Base-by-base conservation (phyloP, 2,329 filamentous ascomycete species). In the Curvularia spicifera region DNA sequence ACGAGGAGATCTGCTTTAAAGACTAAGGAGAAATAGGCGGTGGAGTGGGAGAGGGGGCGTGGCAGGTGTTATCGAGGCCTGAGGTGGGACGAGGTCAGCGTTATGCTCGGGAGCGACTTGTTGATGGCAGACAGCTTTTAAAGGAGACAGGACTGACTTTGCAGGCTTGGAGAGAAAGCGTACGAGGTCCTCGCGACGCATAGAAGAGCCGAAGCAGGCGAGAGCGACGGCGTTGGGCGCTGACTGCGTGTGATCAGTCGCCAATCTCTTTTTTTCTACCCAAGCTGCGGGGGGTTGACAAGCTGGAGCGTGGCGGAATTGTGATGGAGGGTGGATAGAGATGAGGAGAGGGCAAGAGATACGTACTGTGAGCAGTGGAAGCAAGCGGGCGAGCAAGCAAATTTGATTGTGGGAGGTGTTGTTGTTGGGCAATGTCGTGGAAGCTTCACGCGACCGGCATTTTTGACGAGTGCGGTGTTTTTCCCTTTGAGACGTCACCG, bases 91-190 rank as follows among this genome's bases (percentile, higher is more conserved):
- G 22, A 12, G 18, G 65, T 69, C 48, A 72, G 66, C 51, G 44
- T 13, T 28, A 33, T 26, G 37, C 60, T 35, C 39, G 28, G n/a
- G 4, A 13, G 20, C 13, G 37, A 18, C 15, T 63, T 18, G 40
- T 37, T 18, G 64, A 51, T 29, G 43, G 28, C 8, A 46, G 20
- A 20, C 54, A 48, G 46, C 42, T 45, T 48, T 26, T 45, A 43
- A 20, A 35, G 33, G 29, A 56, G 53, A 60, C 47, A 57, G 31
- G 53, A 82, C 90, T 77, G 82, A 96, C 93, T 96, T 96, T 80
- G 91, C 91, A 77, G 92, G 92, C 85, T 95, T 95, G 78, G 91
- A 96, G 72, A 97, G 87, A 83, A 96, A 95, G 82, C 92, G 91
- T 77, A 96, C 87, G 76, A 96, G 88, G 81, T 96, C 91, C 82